Conservation (phyloP, 2,329 filamentous ascomycete genomes). For the Aspergillus hortae region DNA sequence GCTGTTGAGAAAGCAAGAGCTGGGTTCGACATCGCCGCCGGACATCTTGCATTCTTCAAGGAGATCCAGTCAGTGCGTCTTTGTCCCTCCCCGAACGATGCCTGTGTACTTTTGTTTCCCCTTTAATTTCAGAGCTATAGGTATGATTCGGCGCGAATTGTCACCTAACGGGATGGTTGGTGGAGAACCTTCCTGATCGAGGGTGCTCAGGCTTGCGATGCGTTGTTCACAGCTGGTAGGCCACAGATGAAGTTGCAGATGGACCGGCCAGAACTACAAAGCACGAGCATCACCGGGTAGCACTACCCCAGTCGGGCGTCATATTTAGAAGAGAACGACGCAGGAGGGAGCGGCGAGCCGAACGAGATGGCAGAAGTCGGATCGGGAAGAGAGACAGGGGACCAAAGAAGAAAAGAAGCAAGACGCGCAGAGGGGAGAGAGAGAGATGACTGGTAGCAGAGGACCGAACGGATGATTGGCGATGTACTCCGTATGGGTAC, state of each 20-base stretch:
- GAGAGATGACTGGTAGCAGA: not conserved
- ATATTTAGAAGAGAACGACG: conserved; percentile 28
- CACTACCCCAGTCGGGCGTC: conserved; percentile 34
- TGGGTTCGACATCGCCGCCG: conserved; percentile 40
- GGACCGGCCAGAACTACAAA: conserved; percentile 35
- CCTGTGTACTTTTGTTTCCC: conserved; percentile 4
- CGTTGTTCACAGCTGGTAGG: conserved; percentile 37
- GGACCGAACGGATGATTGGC: not conserved
- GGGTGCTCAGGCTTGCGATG: conserved; percentile 30
- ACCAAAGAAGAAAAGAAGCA: not conserved
- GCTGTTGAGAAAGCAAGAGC: conserved; percentile 32
- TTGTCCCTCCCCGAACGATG: conserved; percentile 1
- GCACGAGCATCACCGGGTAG: conserved; percentile 34
- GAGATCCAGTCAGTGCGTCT: conserved; percentile 21
- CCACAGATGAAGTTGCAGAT: conserved; percentile 33
- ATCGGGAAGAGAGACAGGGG: not conserved
- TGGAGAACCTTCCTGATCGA: conserved; percentile 24
- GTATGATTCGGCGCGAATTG: not conserved
- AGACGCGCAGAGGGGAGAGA: not conserved
- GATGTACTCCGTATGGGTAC: not conserved
- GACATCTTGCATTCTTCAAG: conserved; percentile 41
- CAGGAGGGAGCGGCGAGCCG: not conserved
- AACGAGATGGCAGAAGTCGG: not conserved
- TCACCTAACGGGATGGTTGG: conserved; percentile 24
- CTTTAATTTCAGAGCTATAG: conserved; percentile 2